A percentile compares a stretch with the other conserved stretches of the same genome.
Conservation (phyloP, 148 eudicot genomes). For the Chenopodium album region DNA sequence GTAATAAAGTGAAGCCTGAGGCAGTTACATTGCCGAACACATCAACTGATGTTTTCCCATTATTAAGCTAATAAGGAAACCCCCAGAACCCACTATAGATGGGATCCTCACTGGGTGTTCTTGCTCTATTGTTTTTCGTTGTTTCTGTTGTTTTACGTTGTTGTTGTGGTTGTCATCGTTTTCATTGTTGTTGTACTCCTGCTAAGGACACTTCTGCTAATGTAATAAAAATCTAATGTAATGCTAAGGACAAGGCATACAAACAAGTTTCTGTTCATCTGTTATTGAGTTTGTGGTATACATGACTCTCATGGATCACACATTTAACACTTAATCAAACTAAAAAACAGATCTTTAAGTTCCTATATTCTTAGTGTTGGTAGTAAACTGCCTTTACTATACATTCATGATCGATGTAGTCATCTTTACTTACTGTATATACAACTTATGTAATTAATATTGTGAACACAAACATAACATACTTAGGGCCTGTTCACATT, state of each 20-base stretch:
- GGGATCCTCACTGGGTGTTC: conserved; percentile 9
- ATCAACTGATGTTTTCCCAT: background rate
- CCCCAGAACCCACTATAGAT: background rate
- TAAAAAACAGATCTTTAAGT: background rate
- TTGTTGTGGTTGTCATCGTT: background rate
- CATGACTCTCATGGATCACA: background rate
- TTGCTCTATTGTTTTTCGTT: background rate
- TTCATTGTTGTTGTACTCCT: background rate
- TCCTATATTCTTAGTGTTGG: background rate
- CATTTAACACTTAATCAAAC: background rate
- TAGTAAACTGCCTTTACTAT: background rate
- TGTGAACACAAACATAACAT: background rate
- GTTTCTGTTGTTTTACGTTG: background rate
- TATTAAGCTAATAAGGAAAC: conserved; percentile 4
- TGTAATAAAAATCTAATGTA: background rate
- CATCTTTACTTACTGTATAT: too few relatives aligned
- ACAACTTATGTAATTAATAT: too few relatives aligned
- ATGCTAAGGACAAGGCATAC: background rate
- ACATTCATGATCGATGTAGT: background rate
- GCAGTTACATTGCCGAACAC: conserved; percentile 4
- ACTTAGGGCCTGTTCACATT: background rate
- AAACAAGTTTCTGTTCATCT: background rate
- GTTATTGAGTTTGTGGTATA: background rate
- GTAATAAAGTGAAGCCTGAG: conserved; percentile 18
- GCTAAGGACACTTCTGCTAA: background rate